These are phyloP conservation scores for Sphaerostilbella broomeana DNA, from an alignment of 2,329 filamentous ascomycete genomes.

Conservation along the genomic window DNA sequence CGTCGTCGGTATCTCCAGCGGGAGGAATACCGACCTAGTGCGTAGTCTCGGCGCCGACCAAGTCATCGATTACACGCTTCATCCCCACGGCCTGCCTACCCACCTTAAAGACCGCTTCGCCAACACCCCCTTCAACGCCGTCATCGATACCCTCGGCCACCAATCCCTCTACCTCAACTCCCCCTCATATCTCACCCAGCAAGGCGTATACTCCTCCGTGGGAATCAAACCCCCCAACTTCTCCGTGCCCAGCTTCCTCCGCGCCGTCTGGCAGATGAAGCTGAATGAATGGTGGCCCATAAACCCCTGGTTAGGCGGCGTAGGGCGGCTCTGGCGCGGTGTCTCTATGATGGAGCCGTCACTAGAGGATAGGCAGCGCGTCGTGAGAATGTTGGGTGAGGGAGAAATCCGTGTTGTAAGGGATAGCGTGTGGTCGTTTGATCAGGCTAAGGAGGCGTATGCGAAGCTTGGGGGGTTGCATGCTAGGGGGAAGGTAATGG, in stretches of 20 bases:
- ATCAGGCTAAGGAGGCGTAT: slow-evolving; percentile 31
- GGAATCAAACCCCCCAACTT: slow-evolving; percentile 32
- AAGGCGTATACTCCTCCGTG: slow-evolving; percentile 35
- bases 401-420: slow-evolving; percentile 31
- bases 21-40: slow-evolving; percentile 39
- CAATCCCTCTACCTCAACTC: slow-evolving; percentile 39
- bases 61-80: slow-evolving; percentile 39
- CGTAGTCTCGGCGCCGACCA: slow-evolving; percentile 41
- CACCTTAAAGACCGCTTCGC: slow-evolving; percentile 29
- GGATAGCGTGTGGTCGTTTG: slow-evolving; percentile 33
- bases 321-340: slow-evolving; percentile 29
- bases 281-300: slow-evolving; percentile 34
- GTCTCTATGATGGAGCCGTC: slow-evolving; percentile 30
- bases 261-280: slow-evolving; percentile 29
- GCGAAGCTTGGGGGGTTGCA: slow-evolving; percentile 26
- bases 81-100: slow-evolving; percentile 29
- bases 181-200: slow-evolving; percentile 31
- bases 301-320: slow-evolving; percentile 30
- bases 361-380: slow-evolving; percentile 25
- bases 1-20: slow-evolving; percentile 43
- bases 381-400: slow-evolving; percentile 28
- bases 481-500: slow-evolving; percentile 33
- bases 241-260: slow-evolving; percentile 24
- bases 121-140: slow-evolving; percentile 31
- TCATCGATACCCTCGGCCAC: slow-evolving; percentile 45